Conservation (phyloP, 495 filamentous ascomycete genomes). For the Penicillium manginii region DNA sequence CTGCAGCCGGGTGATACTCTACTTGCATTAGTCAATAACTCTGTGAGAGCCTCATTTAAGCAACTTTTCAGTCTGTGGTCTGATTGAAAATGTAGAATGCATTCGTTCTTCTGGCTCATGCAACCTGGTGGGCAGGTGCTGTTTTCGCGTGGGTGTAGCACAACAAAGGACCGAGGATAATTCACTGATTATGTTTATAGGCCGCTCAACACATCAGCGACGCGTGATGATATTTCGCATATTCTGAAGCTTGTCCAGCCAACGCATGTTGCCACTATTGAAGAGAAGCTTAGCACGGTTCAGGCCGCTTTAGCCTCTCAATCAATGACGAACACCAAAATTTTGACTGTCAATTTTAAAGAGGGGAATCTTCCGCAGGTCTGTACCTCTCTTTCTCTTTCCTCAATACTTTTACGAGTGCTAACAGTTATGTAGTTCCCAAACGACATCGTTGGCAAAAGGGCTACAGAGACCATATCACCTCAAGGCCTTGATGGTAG, state of each 20-base stretch:
- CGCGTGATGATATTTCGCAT: slow-evolving; percentile 9
- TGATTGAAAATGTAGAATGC: slow-evolving; percentile 12
- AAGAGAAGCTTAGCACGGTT: slow-evolving; percentile 11
- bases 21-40: slow-evolving; percentile 24
- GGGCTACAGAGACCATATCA: slow-evolving; percentile 2
- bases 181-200: slow-evolving; percentile 1
- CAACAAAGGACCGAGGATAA: background rate
- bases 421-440: slow-evolving; percentile 8
- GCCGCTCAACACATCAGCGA: slow-evolving; percentile 12
- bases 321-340: slow-evolving; percentile 2
- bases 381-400: background rate
- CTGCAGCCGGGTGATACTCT: slow-evolving; percentile 19
- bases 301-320: slow-evolving; percentile 4
- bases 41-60: slow-evolving; percentile 7
- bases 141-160: slow-evolving; percentile 9
- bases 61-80: background rate
- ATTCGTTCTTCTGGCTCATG: slow-evolving; percentile 15
- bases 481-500: slow-evolving; percentile 7
- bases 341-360: slow-evolving; percentile 12
- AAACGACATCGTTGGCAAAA: slow-evolving; percentile 10
- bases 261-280: slow-evolving; percentile 13
- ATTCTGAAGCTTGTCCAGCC: slow-evolving; percentile 9
- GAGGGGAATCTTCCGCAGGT: slow-evolving; percentile 6
- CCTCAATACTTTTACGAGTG: background rate
- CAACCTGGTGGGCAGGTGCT: slow-evolving; percentile 15